These are phyloP conservation scores for Mollisiaceae sp. DNA, from an alignment of 2,329 filamentous ascomycete genomes.

Conservation along the genomic window DNA sequence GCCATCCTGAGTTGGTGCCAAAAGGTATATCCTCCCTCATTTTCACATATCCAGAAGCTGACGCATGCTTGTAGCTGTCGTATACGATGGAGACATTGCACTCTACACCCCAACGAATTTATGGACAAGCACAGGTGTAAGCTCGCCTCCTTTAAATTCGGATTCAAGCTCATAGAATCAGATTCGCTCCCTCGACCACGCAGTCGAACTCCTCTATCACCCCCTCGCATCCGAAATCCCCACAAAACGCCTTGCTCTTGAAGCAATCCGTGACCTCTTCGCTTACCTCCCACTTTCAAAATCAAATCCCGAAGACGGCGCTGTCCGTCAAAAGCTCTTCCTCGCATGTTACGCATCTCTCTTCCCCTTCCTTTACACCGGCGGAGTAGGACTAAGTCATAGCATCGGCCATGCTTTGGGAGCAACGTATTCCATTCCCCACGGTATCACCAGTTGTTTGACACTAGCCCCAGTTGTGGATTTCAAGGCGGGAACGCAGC, in stretches of 20 bases:
- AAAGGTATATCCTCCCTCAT: conserved; percentile 31
- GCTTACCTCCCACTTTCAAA: conserved; percentile 53
- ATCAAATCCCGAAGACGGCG: conserved; percentile 49
- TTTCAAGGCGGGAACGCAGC: conserved; percentile 52
- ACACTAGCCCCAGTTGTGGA: conserved; percentile 59
- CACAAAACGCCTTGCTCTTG: conserved; percentile 50
- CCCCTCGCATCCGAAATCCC: conserved; percentile 57
- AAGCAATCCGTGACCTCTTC: conserved; percentile 54
- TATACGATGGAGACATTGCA: conserved; percentile 58
- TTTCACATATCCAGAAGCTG: neutral
- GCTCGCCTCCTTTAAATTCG: neutral
- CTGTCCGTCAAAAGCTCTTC: conserved; percentile 55
- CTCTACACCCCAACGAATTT: conserved; percentile 55
- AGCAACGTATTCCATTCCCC: conserved; percentile 59
- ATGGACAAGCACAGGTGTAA: conserved; percentile 53
- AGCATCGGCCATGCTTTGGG: conserved; percentile 57
- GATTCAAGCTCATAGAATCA: conserved; percentile 3
- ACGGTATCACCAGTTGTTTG: conserved; percentile 60
- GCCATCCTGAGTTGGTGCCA: conserved; percentile 49
- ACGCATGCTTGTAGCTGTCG: conserved; percentile 44
- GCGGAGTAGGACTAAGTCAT: conserved; percentile 55
- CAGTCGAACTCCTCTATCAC: conserved; percentile 59
- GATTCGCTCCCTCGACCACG: conserved; percentile 60
- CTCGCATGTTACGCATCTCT: conserved; percentile 57
- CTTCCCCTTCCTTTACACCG: conserved; percentile 55